Evolutionary conservation across 176 grass and related monocot species (phyloP).

Genomic region (barley (Hordeum vulgare)): DNA sequence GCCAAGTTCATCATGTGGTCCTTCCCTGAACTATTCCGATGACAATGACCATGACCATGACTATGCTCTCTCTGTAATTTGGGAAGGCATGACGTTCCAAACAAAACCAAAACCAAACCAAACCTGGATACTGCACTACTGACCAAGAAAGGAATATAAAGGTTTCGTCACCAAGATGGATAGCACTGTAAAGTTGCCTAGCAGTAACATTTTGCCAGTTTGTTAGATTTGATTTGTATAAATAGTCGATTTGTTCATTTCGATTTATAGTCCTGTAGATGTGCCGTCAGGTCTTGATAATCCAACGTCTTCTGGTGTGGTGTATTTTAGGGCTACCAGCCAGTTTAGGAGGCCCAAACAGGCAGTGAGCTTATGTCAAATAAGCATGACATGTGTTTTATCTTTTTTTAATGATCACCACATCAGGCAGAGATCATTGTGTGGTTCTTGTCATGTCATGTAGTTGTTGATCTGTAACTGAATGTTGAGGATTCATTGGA

Average conservation of each 20-base stretch:
- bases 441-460: neutral
- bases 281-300: constrained; percentile 29
- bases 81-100: neutral
- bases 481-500: neutral
- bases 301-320: neutral
- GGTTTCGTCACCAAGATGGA: neutral
- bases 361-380: constrained; percentile 21
- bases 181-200: constrained; percentile 43
- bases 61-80: neutral
- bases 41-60: neutral
- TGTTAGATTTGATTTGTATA: constrained; percentile 40
- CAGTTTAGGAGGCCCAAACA: constrained; percentile 27
- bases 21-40: constrained; percentile 78
- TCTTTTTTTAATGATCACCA: neutral
- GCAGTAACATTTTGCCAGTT: constrained; percentile 26
- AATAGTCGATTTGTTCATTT: constrained; percentile 42
- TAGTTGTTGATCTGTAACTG: neutral
- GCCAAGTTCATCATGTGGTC: constrained; percentile 98
- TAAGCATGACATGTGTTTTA: constrained; percentile 9
- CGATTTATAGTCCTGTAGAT: constrained; percentile 42
- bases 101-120: neutral
- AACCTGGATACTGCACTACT: constrained; percentile 11
- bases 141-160: constrained; percentile 36
- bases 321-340: constrained; percentile 27
- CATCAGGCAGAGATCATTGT: neutral